Percentiles rank a stretch among this genome's conserved stretches.
Conservation (phyloP, 2,329 filamentous ascomycete genomes). For the Ceratocystis huliohia region DNA sequence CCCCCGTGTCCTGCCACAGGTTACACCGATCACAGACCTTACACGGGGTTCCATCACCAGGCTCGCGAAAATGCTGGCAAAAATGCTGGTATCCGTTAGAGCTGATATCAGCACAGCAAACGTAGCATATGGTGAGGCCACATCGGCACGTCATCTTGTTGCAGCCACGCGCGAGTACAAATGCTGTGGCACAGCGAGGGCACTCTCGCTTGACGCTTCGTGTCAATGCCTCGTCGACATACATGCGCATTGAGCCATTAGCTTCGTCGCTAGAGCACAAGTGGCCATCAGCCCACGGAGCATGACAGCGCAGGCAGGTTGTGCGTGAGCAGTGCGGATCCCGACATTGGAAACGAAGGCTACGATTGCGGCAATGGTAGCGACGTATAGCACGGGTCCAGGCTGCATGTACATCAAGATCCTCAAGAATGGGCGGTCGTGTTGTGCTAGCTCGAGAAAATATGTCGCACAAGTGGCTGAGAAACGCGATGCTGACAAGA, state of each 20-base stretch:
- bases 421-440: background rate
- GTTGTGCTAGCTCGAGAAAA: background rate
- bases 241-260: constrained; percentile 62
- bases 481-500: background rate
- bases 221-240: constrained; percentile 81
- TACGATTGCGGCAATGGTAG: constrained; percentile 56
- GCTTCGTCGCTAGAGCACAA: constrained; percentile 73
- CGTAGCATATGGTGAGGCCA: constrained; percentile 96
- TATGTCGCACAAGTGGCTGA: background rate
- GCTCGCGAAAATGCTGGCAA: constrained; percentile 84
- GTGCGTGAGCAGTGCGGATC: constrained; percentile 52
- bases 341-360: constrained; percentile 65
- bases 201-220: constrained; percentile 91
- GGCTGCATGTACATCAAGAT: constrained; percentile 29
- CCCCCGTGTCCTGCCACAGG: constrained; percentile 61
- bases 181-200: constrained; percentile 77
- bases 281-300: constrained; percentile 78
- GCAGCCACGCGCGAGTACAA: constrained; percentile 87
- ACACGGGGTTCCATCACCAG: constrained; percentile 52
- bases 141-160: constrained; percentile 95
- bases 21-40: constrained; percentile 70
- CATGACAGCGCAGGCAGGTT: constrained; percentile 72
- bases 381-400: constrained; percentile 51
- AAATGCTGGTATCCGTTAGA: constrained; percentile 83
- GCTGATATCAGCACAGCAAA: constrained; percentile 67